phyloP scores from a whole-genome alignment of 441 rosid genomes.

The Populus hybrid region DNA sequence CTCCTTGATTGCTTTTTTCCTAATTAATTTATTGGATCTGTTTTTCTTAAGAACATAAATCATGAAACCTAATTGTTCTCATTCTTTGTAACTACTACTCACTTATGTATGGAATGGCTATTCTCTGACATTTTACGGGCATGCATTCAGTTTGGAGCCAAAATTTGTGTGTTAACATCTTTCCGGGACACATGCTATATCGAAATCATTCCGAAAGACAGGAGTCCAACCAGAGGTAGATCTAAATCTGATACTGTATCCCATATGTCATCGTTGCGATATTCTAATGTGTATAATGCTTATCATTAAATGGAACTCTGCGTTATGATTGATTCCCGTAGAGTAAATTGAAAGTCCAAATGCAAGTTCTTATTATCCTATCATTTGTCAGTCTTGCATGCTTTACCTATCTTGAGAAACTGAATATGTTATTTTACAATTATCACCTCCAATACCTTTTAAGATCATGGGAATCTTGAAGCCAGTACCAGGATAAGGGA shows the following conservation, averaged over 20 bases:
- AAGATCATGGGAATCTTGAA: not conserved
- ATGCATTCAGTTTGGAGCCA: slow-evolving; percentile 72
- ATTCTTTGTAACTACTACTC: not conserved
- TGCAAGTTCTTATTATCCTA: not conserved
- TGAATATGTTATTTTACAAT: not conserved
- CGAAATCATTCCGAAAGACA: slow-evolving; percentile 83
- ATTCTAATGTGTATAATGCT: not conserved
- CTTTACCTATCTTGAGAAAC: not conserved
- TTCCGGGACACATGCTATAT: slow-evolving; percentile 81
- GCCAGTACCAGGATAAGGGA: not conserved
- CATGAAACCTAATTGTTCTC: not conserved
- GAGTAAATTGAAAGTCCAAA: not conserved
- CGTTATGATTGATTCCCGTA: not conserved
- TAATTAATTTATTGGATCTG: not conserved
- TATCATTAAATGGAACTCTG: not conserved
- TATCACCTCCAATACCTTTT: not conserved
- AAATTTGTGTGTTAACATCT: slow-evolving; percentile 84
- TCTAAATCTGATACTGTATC: not conserved
- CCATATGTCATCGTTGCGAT: slow-evolving; percentile 1
- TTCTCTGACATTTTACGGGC: slow-evolving; percentile 24
- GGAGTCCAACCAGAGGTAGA: slow-evolving; percentile 62
- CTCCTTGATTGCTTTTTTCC: not conserved
- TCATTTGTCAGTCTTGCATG: not conserved
- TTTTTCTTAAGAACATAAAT: not conserved
- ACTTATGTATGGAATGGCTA: slow-evolving; percentile 13